Evolutionary conservation across 441 rosid genomes (phyloP), one percentile per base, ranked within the genome.

Genomic region (Gossypium davidsonii): DNA sequence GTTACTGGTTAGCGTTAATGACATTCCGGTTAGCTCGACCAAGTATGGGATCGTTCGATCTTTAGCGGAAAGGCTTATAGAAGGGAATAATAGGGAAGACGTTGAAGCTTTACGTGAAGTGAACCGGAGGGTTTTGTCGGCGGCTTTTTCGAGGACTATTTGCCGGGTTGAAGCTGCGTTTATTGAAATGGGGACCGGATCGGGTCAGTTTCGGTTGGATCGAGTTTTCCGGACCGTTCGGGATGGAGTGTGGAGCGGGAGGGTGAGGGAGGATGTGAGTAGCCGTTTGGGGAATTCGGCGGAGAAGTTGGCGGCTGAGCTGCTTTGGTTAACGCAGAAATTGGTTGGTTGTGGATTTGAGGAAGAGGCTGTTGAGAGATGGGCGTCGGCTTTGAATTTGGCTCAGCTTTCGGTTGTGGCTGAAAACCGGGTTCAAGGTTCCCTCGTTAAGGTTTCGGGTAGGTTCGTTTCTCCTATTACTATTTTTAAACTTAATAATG

Each of bases 301-400:
- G 52, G 93, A 88, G 84, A 93, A 91, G 74, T 78, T 89, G 64
- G 96, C 95, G 58, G 92, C 95, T 14, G 98, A 93, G 82, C 73
- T 92, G 77, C 80, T 89, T 44, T 93, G 98, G 98, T 72, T 93
- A 83, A 83, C 85, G 52, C 85, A 88, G 84, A 91, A 91, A 71
- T 61, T 93, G 91, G 80, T 71, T 34, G 87, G 42, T 65, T 91
- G 88, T 74, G 95, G 93, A 25, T 86, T 80, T 20, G 84, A 52
- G 21, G 89, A 88, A 70, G 97, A 89, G 59, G 95, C 98, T 12
- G 88, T 89, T 51, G 72, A 72, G 71, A 84, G 67, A 78, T 93
- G 98, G 98, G 93, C 93, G 18, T 86, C 85, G 71, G 95, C 97
- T 80, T 87, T 91, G 0, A 85, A 87, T 25, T 58, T 91, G 79